Evolutionary conservation across 768 basidiomycete species (phyloP), one percentile per base, ranked within the genome.

Genomic region (Amanita phalloides): DNA sequence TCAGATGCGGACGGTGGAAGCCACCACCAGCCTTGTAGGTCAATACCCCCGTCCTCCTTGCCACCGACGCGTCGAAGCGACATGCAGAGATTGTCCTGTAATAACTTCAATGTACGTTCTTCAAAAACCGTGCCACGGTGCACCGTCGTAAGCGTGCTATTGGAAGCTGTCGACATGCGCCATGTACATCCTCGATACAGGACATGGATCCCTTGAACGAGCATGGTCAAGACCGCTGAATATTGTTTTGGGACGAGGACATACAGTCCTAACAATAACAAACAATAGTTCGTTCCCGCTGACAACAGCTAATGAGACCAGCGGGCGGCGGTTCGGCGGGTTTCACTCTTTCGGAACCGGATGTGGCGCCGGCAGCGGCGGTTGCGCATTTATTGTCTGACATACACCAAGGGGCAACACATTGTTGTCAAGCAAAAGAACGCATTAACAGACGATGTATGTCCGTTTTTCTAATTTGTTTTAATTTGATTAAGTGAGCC

Each of bases 1-100:
- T 56, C 48, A 3, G 45, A 9, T 3, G 41, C 35, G 38, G 56
- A 44, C 14, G 59, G 52, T 25, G 87, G 91, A 3, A 95, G 68
- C 84, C 84, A 91, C 93, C 93, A 95, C 90, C 90, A 94, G 13
- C 93, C 93, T 49, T 84, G 63, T 20, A 95, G 71, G 65, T 96
- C 93, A 39, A 96, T 71, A 0, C 93, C 93, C 4, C 92, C 90
- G 62, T 95, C 93, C n/a, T 79, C 75, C 59, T 75, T 81, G n/a
- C 92, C 90, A 3, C 92, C 92, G 13, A 93, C 81, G 47, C 81
- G 79, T 43, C 67, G 72, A 3, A 94, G 73, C 1, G 82, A 74
- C 92, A 95, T 96, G 33, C 85, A 88, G 45, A 94, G 68, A 43
- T 78, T 65, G 2, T 75, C 63, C 35, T 79, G 77, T 4, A 92